phyloP scores from a whole-genome alignment of 768 basidiomycete genomes.

The Suillus placidus region DNA sequence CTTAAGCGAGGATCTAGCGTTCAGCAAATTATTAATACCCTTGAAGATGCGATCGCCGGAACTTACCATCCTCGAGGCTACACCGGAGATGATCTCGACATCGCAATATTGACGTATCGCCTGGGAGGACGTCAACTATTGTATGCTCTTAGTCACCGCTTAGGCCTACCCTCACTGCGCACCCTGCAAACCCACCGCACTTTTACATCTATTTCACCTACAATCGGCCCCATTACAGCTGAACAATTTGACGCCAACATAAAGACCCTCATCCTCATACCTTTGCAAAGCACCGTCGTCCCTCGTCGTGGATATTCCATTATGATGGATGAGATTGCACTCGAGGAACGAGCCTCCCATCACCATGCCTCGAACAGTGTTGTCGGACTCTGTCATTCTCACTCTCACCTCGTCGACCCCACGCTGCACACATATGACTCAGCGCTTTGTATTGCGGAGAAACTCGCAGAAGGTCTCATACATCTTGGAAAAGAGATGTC shows the following conservation, averaged over 20 bases:
- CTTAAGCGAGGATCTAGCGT: slow-evolving; percentile 17
- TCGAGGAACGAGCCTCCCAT: slow-evolving; percentile 17
- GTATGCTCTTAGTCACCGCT: slow-evolving; percentile 18
- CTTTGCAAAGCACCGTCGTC: background rate
- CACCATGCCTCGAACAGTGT: slow-evolving; percentile 12
- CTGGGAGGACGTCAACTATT: slow-evolving; percentile 18
- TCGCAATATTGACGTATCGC: slow-evolving; percentile 12
- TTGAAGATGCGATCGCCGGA: slow-evolving; percentile 11
- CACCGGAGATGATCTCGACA: slow-evolving; percentile 11
- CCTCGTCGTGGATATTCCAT: slow-evolving; percentile 14
- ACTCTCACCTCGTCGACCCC: slow-evolving; percentile 3
- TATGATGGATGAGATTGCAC: slow-evolving; percentile 17
- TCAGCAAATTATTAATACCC: slow-evolving; percentile 5
- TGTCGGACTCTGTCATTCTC: slow-evolving; percentile 17
- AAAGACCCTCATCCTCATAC: slow-evolving; percentile 12
- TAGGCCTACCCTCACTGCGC: slow-evolving; percentile 16
- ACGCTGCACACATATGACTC: slow-evolving; percentile 6
- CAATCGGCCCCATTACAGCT: slow-evolving; percentile 10
- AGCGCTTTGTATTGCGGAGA: slow-evolving; percentile 3
- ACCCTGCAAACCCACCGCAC: slow-evolving; percentile 11
- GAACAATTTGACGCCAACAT: slow-evolving; percentile 17
- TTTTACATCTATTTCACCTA: slow-evolving; percentile 16
- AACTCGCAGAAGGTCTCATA: background rate
- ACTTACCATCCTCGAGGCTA: slow-evolving; percentile 2
- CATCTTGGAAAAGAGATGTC: slow-evolving; percentile 21